phyloP scores from a whole-genome alignment of 179 eudicot genomes.

The Dionaea muscipula region DNA sequence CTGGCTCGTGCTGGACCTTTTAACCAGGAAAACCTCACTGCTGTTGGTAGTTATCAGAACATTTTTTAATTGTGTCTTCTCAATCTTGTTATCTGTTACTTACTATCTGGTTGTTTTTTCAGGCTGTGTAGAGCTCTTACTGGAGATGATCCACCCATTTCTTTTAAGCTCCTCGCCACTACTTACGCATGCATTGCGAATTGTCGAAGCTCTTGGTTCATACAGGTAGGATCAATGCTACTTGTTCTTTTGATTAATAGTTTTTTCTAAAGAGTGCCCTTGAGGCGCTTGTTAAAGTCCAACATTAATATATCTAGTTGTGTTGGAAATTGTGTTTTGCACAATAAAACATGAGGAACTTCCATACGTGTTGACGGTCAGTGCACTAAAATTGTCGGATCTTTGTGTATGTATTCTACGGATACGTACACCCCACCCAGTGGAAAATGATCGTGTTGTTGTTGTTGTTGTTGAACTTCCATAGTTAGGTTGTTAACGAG shows the following conservation, averaged over 20 bases:
- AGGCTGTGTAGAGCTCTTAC: slow-evolving; percentile 96
- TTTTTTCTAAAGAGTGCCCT: too few relatives aligned
- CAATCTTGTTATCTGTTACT: slow-evolving; percentile 4
- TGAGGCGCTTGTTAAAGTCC: too few relatives aligned
- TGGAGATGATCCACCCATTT: slow-evolving; percentile 83
- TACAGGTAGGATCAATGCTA: slow-evolving; percentile 46
- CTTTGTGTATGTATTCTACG: too few relatives aligned
- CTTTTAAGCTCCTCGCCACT: slow-evolving; percentile 72
- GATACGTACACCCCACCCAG: too few relatives aligned
- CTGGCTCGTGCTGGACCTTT: slow-evolving; percentile 86
- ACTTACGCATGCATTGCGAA: slow-evolving; percentile 65
- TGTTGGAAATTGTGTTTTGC: too few relatives aligned
- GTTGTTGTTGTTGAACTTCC: too few relatives aligned
- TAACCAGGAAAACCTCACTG: slow-evolving; percentile 93
- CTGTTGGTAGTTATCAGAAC: slow-evolving; percentile 53
- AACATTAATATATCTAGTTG: too few relatives aligned
- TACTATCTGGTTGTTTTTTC: slow-evolving; percentile 14
- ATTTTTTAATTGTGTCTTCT: slow-evolving; percentile 5
- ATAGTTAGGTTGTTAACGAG: too few relatives aligned
- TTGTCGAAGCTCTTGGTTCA: slow-evolving; percentile 88
- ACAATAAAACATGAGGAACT: too few relatives aligned
- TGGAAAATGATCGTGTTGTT: too few relatives aligned
- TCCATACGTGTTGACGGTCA: too few relatives aligned
- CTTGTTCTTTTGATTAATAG: slow-evolving; percentile 2
- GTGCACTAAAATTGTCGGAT: too few relatives aligned